phyloP scores from a whole-genome alignment of 164 flowering plant species.

The Vitis amurensis region DNA sequence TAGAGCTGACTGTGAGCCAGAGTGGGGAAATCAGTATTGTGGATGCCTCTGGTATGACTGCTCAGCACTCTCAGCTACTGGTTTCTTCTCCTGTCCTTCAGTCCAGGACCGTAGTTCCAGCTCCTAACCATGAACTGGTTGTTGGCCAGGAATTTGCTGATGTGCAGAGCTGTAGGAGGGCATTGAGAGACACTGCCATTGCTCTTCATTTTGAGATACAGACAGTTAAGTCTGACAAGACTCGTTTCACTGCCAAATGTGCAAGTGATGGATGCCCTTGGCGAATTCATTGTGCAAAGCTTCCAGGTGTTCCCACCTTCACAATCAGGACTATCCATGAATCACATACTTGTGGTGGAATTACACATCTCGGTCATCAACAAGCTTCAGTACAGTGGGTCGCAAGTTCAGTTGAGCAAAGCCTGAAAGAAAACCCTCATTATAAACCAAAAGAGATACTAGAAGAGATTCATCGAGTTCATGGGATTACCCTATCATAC shows the following conservation, averaged over 20 bases:
- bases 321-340: constrained; percentile 14
- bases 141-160: constrained; percentile 21
- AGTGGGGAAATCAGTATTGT: neutral
- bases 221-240: constrained; percentile 20
- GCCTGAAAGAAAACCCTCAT: constrained; percentile 44
- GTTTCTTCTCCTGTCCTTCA: constrained; percentile 19
- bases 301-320: constrained; percentile 7
- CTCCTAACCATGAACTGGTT: constrained; percentile 14
- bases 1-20: constrained; percentile 15
- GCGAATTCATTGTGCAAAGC: constrained; percentile 19
- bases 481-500: constrained; percentile 47
- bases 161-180: constrained; percentile 22
- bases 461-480: constrained; percentile 39
- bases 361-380: constrained; percentile 1
- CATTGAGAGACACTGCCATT: constrained; percentile 21
- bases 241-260: constrained; percentile 20
- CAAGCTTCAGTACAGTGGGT: constrained; percentile 19
- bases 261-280: constrained; percentile 26
- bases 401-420: constrained; percentile 45
- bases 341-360: constrained; percentile 20
- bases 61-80: constrained; percentile 5
- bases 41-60: neutral
- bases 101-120: constrained; percentile 8
- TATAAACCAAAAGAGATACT: constrained; percentile 51
- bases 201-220: constrained; percentile 25